Conservation (phyloP, 805 yeast genomes). For the Saturnispora hagleri region DNA sequence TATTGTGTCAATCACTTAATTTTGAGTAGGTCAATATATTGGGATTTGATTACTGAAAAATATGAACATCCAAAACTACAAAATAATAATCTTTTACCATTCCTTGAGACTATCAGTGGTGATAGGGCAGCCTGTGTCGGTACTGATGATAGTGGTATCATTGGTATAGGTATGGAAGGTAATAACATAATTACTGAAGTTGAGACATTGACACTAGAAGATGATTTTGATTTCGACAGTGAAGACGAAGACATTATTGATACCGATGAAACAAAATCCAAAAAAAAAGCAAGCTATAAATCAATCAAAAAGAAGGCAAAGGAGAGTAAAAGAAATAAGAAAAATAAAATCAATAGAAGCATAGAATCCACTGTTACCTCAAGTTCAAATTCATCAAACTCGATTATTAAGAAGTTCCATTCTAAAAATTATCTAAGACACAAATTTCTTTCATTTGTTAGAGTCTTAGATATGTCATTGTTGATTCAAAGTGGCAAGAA, state of each 20-base stretch:
- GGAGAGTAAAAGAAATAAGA: background rate
- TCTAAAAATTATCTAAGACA: slow-evolving; percentile 7
- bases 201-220: background rate
- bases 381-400: background rate
- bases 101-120: slow-evolving; percentile 43
- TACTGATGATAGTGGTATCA: slow-evolving; percentile 4
- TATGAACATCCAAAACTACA: slow-evolving; percentile 56
- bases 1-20: slow-evolving; percentile 43
- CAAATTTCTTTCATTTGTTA: slow-evolving; percentile 49
- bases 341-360: background rate
- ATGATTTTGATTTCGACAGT: background rate
- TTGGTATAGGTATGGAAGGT: slow-evolving; percentile 9
- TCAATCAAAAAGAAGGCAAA: slow-evolving; percentile 3
- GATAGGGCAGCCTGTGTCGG: slow-evolving; percentile 13
- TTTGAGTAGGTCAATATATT: slow-evolving; percentile 54
- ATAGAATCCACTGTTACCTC: background rate
- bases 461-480: slow-evolving; percentile 59
- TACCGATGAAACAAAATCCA: background rate
- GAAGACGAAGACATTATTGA: background rate
- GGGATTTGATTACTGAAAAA: slow-evolving; percentile 50
- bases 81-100: slow-evolving; percentile 58
- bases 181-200: background rate
- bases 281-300: slow-evolving; percentile 6
- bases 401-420: slow-evolving; percentile 6
- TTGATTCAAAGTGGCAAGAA: slow-evolving; percentile 89